Evolutionary conservation across 2,329 filamentous ascomycete genomes (phyloP).

Genomic region (Paracoccidioides lutzii): DNA sequence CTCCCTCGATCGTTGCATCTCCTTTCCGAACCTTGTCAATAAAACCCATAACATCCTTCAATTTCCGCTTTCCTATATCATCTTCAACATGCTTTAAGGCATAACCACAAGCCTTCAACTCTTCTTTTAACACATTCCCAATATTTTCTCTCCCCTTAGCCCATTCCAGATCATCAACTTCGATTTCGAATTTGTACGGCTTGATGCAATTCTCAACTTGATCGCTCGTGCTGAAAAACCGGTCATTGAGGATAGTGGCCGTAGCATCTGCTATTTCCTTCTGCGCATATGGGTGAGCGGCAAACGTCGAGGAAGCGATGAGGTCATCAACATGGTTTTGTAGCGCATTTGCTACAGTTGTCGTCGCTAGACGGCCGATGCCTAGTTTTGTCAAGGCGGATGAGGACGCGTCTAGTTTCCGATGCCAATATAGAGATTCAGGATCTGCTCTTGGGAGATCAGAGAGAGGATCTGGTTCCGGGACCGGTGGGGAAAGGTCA

Average conservation of each 20-base stretch:
- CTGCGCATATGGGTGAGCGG: slow-evolving; percentile 78
- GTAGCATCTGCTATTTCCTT: slow-evolving; percentile 88
- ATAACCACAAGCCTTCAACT: slow-evolving; percentile 69
- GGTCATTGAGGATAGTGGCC: slow-evolving; percentile 77
- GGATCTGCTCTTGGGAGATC: slow-evolving; percentile 76
- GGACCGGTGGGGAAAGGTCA: slow-evolving; percentile 55
- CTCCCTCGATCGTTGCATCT: slow-evolving; percentile 71
- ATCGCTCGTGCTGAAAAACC: slow-evolving; percentile 93
- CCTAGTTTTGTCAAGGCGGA: slow-evolving; percentile 87
- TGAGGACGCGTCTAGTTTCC: slow-evolving; percentile 84
- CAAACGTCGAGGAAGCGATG: slow-evolving; percentile 69
- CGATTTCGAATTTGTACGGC: slow-evolving; percentile 95
- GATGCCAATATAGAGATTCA: slow-evolving; percentile 78
- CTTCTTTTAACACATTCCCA: slow-evolving; percentile 65
- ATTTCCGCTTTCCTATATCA: slow-evolving; percentile 64
- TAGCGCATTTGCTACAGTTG: slow-evolving; percentile 75
- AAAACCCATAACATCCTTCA: slow-evolving; percentile 80
- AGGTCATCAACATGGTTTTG: slow-evolving; percentile 72
- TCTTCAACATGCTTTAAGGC: slow-evolving; percentile 66
- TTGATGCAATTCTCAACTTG: slow-evolving; percentile 99
- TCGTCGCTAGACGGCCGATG: slow-evolving; percentile 83
- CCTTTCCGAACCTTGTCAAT: slow-evolving; percentile 82
- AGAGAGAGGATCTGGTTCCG: slow-evolving; percentile 58
- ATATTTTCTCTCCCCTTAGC: slow-evolving; percentile 71
- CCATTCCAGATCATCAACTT: slow-evolving; percentile 88